Percentiles rank a stretch among this genome's conserved stretches.
Conservation (phyloP, 1,284 basidiomycete species). For the Trichosporon faecale region DNA sequence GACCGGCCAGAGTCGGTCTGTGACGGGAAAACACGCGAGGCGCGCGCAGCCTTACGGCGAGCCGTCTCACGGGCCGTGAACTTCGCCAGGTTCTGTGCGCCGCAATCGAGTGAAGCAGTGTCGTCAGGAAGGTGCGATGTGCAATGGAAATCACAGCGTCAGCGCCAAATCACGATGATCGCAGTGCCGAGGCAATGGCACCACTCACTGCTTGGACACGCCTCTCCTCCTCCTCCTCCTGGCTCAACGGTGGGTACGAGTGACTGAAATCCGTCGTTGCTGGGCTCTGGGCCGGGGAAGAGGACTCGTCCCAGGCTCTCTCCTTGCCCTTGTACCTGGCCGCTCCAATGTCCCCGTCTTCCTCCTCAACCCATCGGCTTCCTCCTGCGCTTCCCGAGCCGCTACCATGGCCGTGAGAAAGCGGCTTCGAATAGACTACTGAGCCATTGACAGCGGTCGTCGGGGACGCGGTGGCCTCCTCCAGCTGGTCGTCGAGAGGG, state of each 20-base stretch:
- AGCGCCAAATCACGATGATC: constrained; percentile 7
- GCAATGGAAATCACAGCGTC: constrained; percentile 4
- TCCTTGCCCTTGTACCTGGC: constrained; percentile 31
- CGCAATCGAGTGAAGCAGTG: background rate
- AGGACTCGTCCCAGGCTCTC: constrained; percentile 36
- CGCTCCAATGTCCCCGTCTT: constrained; percentile 27
- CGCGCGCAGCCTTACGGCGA: constrained; percentile 40
- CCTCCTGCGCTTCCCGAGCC: constrained; percentile 22
- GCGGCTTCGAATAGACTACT: constrained; percentile 34
- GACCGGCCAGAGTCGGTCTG: constrained; percentile 22
- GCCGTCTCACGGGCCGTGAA: constrained; percentile 49
- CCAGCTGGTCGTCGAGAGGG: constrained; percentile 35
- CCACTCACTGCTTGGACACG: constrained; percentile 47
- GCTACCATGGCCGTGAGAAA: background rate
- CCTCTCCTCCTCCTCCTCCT: constrained; percentile 45
- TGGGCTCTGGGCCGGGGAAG: constrained; percentile 9
- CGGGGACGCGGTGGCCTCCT: constrained; percentile 34
- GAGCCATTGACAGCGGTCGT: constrained; percentile 39
- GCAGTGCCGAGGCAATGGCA: background rate
- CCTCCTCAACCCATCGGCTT: constrained; percentile 20
- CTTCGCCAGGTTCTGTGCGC: constrained; percentile 44
- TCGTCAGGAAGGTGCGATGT: background rate
- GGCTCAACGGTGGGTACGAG: constrained; percentile 45
- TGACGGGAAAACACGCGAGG: constrained; percentile 34
- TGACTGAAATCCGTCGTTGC: background rate